Conservation (phyloP, 805 yeast species). For the Candida ovalis region DNA sequence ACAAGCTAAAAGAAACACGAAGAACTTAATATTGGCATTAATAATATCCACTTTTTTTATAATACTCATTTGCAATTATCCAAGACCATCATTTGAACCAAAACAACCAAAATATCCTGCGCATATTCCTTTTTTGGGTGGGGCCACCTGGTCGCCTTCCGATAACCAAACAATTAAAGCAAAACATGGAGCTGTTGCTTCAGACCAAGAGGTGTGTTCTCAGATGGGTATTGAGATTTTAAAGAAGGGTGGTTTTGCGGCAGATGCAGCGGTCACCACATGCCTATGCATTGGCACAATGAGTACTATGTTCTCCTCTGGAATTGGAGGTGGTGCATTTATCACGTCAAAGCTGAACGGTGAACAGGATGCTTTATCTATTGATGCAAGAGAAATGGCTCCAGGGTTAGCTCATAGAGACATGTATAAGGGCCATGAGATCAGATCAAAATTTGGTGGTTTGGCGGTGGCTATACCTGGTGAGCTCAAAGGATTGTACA, state of each 20-base stretch:
- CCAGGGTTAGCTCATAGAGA: constrained; percentile 58
- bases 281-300: constrained; percentile 85
- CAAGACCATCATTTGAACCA: neutral
- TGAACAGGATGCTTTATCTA: constrained; percentile 48
- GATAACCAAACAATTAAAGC: constrained; percentile 37
- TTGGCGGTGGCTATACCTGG: constrained; percentile 91
- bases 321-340: constrained; percentile 94
- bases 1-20: neutral
- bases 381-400: constrained; percentile 89
- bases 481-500: constrained; percentile 78
- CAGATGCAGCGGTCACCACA: constrained; percentile 88
- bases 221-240: constrained; percentile 56
- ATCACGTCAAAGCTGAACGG: constrained; percentile 44
- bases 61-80: neutral
- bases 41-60: neutral
- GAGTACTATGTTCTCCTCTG: constrained; percentile 80
- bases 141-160: constrained; percentile 44
- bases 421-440: constrained; percentile 54
- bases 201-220: constrained; percentile 64
- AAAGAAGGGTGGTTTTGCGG: constrained; percentile 69
- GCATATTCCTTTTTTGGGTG: constrained; percentile 27
- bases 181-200: constrained; percentile 57
- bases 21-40: neutral
- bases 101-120: constrained; percentile 21
- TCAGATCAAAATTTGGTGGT: constrained; percentile 70